Percentiles rank a stretch among this genome's conserved stretches.
phyloP scores from a whole-genome alignment of 208 protist genomes.

The Trichomonas vaginalis region DNA sequence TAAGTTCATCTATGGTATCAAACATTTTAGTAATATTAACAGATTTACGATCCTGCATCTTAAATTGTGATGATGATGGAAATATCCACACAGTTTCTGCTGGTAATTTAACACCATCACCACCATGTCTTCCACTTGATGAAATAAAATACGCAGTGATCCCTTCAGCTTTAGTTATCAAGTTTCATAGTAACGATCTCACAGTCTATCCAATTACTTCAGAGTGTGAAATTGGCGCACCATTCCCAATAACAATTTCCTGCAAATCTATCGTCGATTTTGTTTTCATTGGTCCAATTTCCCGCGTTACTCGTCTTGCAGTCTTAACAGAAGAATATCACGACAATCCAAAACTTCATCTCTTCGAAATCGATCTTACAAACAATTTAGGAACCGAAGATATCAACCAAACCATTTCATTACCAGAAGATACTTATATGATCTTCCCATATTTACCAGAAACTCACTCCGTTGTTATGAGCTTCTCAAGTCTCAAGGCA shows the following conservation, averaged over 20 bases:
- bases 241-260: neutral
- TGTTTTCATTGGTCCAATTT: neutral
- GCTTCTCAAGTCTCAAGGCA: neutral
- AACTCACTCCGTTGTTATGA: neutral
- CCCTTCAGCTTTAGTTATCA: neutral
- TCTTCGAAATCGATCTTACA: neutral
- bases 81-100: neutral
- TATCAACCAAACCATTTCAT: neutral
- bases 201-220: neutral
- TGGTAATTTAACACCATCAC: neutral
- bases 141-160: neutral
- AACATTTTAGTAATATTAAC: neutral
- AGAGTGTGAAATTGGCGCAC: neutral
- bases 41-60: neutral
- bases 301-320: neutral
- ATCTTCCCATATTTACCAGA: neutral
- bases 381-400: neutral
- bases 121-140: neutral
- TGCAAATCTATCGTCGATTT: conserved; percentile 7
- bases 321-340: neutral
- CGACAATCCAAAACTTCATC: neutral
- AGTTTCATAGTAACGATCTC: neutral
- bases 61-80: neutral
- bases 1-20: neutral
- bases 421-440: neutral